These are phyloP conservation scores for Nannizziopsis arthrosporioides DNA, from an alignment of 2,329 filamentous ascomycete genomes.

Conservation along the genomic window DNA sequence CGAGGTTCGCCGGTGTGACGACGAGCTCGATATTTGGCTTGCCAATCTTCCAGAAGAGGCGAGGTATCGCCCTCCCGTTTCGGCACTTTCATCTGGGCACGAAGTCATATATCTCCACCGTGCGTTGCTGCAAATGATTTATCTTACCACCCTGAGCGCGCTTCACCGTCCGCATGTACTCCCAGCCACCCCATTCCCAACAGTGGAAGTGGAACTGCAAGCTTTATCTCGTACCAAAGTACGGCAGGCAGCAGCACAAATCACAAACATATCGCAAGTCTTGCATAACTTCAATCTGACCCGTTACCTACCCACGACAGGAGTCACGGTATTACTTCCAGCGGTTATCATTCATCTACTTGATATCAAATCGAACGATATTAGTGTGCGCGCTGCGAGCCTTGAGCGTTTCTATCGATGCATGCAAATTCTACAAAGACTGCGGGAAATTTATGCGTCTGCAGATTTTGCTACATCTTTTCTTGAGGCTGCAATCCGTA, in stretches of 20 bases:
- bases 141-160: constrained; percentile 81
- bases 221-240: constrained; percentile 75
- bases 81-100: constrained; percentile 39
- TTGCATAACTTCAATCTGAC: constrained; percentile 63
- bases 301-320: constrained; percentile 71
- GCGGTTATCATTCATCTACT: constrained; percentile 89
- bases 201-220: constrained; percentile 56
- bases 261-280: constrained; percentile 70
- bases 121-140: constrained; percentile 85
- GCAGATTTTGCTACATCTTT: constrained; percentile 96
- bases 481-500: constrained; percentile 80
- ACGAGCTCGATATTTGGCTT: constrained; percentile 67
- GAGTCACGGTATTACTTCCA: constrained; percentile 79
- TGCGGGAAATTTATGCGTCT: constrained; percentile 80
- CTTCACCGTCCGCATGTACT: constrained; percentile 85
- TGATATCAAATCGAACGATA: constrained; percentile 75
- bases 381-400: constrained; percentile 58
- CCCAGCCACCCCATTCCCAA: constrained; percentile 52
- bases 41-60: constrained; percentile 59
- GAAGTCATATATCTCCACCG: constrained; percentile 56
- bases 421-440: constrained; percentile 78
- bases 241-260: constrained; percentile 69
- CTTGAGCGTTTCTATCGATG: constrained; percentile 77
- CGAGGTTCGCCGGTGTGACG: constrained; percentile 66
- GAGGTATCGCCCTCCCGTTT: constrained; percentile 54